Base-by-base conservation (phyloP, 345 rosid species). In the Boechera divaricarpa region DNA sequence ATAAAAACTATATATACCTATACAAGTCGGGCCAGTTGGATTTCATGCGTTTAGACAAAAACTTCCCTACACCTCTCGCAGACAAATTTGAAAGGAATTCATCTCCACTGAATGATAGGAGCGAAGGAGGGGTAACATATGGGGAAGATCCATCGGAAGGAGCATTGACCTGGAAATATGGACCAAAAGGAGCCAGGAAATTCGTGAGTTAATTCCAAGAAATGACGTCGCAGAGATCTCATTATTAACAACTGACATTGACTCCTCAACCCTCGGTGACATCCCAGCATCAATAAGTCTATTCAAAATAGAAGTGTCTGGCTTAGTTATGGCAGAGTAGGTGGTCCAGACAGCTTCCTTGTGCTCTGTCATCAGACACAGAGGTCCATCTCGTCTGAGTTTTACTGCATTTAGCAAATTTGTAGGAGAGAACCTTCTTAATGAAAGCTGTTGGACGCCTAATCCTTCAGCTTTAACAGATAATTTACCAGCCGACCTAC, bases 221-320 rank as follows among this genome's bases (percentile, higher is more conserved):
- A 95, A 84, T 95, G 99, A 70, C 99, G 85, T 21, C 97, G 88
- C 67, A 95, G 77, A 77, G n/a, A 95, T 92, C 84, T 95, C 98
- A 70, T 95, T 95, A 78, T 95, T 95, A 73, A 95, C 99, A 33
- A 95, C 92, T 2, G 99, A 92, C 99, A 95, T 95, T 13, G 99
- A 91, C 78, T 92, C 98, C 89, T 95, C 99, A 64, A 92, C 91
- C 84, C 97, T 87, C 0, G 98, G 98, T 4, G 97, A 92, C 85
- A 88, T 61, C 70, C 99, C 99, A 41, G 96, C 98, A 80, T 95
- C 99, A 76, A 95, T 79, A 53, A 95, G 97, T 76, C 98, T 88
- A 78, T 92, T 95, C 87, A 95, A 82, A 63, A 95, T 86, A 39
- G 97, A 91, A 75, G 97, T 95, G 83, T 95, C 99, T 5, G 97